Conservation (phyloP, 2,329 filamentous ascomycete genomes). For the Paradendryphiella salina region DNA sequence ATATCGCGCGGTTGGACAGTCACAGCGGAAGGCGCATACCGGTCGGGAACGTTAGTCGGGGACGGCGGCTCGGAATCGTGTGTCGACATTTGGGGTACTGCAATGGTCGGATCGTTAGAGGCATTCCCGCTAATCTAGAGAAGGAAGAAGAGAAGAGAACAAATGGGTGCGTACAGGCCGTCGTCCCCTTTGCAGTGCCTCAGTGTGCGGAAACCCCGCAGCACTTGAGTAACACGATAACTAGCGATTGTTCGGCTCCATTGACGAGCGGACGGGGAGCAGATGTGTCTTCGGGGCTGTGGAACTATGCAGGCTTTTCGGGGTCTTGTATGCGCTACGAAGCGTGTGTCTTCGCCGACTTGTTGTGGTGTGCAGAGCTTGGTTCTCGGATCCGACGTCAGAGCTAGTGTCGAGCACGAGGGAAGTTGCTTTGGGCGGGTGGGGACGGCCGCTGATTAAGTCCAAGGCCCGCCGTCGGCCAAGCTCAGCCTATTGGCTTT, state of each 20-base stretch:
- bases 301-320: background rate
- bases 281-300: background rate
- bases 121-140: constrained; percentile 1
- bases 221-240: constrained; percentile 48
- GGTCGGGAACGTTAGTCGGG: constrained; percentile 37
- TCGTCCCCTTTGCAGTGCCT: constrained; percentile 46
- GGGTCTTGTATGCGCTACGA: constrained; percentile 4
- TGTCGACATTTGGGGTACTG: constrained; percentile 45
- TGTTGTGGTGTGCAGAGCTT: constrained; percentile 7
- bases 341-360: background rate
- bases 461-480: constrained; percentile 11
- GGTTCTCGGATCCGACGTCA: constrained; percentile 19
- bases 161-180: constrained; percentile 39
- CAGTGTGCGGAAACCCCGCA: constrained; percentile 51
- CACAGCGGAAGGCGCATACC: constrained; percentile 40
- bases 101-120: constrained; percentile 28
- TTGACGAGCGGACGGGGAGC: constrained; percentile 36
- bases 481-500: constrained; percentile 24
- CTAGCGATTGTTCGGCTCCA: constrained; percentile 50
- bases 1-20: constrained; percentile 22
- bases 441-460: constrained; percentile 18
- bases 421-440: constrained; percentile 17
- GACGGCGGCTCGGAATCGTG: constrained; percentile 43
- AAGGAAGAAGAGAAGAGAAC: background rate
- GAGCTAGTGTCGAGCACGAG: constrained; percentile 18